Evolutionary conservation across 805 yeast species (phyloP).

Genomic region (Nakazawaea wickerhamii): DNA sequence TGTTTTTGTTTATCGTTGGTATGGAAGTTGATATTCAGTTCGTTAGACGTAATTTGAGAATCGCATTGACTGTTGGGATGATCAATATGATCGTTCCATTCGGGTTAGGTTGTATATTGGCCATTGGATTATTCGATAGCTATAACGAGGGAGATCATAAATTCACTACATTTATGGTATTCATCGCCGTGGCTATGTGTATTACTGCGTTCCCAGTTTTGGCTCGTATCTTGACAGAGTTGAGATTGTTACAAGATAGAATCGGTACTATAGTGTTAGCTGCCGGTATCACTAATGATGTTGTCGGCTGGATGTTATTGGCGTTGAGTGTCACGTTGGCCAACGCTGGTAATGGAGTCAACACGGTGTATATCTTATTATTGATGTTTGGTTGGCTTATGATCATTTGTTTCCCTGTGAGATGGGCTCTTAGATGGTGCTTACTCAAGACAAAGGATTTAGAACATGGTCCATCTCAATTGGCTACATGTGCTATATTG

Average conservation of each 20-base stretch:
- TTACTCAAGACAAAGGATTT: conserved; percentile 46
- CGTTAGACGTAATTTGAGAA: conserved; percentile 52
- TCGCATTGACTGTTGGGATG: conserved; percentile 65
- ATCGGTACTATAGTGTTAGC: conserved; percentile 73
- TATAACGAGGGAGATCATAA: conserved; percentile 39
- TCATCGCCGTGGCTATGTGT: conserved; percentile 78
- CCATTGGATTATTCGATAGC: conserved; percentile 60
- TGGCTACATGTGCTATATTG: conserved; percentile 51
- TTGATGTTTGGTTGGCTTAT: conserved; percentile 68
- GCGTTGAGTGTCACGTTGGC: conserved; percentile 76
- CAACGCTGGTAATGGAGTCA: conserved; percentile 62
- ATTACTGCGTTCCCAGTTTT: conserved; percentile 84
- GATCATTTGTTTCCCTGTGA: conserved; percentile 52
- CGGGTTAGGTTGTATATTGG: conserved; percentile 69
- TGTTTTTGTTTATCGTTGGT: conserved; percentile 73
- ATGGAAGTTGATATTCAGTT: conserved; percentile 70
- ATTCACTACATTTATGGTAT: conserved; percentile 73
- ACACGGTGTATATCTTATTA: conserved; percentile 62
- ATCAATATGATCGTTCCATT: conserved; percentile 75
- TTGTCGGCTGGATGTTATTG: conserved; percentile 75
- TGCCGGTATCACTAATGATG: conserved; percentile 78
- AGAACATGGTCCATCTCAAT: conserved; percentile 58
- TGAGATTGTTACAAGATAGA: conserved; percentile 62
- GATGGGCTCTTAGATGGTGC: conserved; percentile 39
- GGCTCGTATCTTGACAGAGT: conserved; percentile 71